These are phyloP conservation scores for Aspergillus funiculosus DNA, from an alignment of 495 filamentous ascomycete species.

Conservation along the genomic window DNA sequence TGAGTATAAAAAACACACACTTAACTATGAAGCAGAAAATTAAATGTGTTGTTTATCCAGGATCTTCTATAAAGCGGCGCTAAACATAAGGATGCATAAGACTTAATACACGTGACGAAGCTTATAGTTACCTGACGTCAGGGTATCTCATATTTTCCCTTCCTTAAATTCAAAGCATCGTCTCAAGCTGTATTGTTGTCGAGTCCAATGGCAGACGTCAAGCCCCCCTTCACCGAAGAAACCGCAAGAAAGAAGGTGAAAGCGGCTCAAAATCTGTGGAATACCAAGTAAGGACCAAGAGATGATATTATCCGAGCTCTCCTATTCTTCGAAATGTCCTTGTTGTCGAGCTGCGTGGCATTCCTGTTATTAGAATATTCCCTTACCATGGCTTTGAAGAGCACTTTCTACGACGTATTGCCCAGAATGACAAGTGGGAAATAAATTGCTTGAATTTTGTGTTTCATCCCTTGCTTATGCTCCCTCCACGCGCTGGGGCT, in stretches of 20 bases:
- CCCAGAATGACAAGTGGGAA: not conserved
- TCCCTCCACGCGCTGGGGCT: slow-evolving; percentile 1
- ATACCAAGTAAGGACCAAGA: slow-evolving; percentile 54
- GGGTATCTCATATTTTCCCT: not conserved
- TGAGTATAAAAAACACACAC: no score
- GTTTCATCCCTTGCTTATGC: slow-evolving; percentile 31
- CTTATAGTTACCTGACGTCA: not conserved
- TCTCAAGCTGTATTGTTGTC: no score
- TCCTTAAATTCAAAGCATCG: not conserved
- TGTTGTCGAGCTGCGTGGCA: no score
- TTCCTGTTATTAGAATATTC: not conserved
- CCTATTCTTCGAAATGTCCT: no score
- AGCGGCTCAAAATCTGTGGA: slow-evolving; percentile 79
- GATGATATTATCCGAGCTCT: not conserved
- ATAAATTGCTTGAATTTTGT: not conserved
- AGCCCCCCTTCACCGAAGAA: slow-evolving; percentile 75
- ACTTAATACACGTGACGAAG: slow-evolving; percentile 7
- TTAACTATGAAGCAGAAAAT: no score
- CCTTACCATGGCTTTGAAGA: no score
- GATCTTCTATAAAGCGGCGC: no score
- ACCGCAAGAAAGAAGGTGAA: slow-evolving; percentile 78
- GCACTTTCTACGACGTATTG: no score
- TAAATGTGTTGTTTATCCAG: no score
- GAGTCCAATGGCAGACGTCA: slow-evolving; percentile 42
- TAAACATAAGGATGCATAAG: slow-evolving; percentile 2